phyloP scores from a whole-genome alignment of 495 filamentous ascomycete genomes.

The Clavariopsis aquatica region DNA sequence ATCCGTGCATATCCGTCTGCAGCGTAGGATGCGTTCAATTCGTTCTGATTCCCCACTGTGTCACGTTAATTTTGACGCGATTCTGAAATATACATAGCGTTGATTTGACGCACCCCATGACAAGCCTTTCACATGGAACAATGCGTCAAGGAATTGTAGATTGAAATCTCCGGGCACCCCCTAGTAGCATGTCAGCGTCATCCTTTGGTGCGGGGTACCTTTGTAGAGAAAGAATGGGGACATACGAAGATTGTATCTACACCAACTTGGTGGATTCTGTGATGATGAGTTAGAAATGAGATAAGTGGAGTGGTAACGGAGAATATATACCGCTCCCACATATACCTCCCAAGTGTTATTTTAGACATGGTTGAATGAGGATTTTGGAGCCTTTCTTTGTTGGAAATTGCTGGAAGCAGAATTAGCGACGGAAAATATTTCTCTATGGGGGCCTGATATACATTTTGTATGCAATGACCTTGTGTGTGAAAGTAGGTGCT shows the following conservation, averaged over 20 bases:
- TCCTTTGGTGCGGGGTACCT: not conserved
- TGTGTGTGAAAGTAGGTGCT: too few relatives aligned
- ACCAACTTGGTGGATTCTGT: conserved; percentile 41
- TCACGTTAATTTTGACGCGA: not conserved
- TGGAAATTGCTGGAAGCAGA: not conserved
- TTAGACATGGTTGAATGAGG: conserved; percentile 32
- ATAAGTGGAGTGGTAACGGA: not conserved
- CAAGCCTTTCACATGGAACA: conserved; percentile 44
- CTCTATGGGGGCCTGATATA: too few relatives aligned
- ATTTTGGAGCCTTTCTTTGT: not conserved
- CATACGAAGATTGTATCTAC: conserved; percentile 44
- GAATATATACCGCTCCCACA: conserved; percentile 40
- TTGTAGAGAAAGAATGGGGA: not conserved
- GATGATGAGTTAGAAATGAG: not conserved
- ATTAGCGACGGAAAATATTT: not conserved
- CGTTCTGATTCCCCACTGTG: conserved; percentile 46
- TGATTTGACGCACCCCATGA: conserved; percentile 37
- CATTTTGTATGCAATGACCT: too few relatives aligned
- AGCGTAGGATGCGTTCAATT: conserved; percentile 46
- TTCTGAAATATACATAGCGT: not conserved
- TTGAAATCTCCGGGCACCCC: conserved; percentile 43
- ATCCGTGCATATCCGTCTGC: conserved; percentile 47
- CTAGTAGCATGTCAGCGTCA: conserved; percentile 2
- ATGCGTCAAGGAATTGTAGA: conserved; percentile 43
- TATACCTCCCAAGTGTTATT: conserved; percentile 43